Base-by-base conservation (phyloP, 106 monocot genomes). In the Platanthera guangdongensis region DNA sequence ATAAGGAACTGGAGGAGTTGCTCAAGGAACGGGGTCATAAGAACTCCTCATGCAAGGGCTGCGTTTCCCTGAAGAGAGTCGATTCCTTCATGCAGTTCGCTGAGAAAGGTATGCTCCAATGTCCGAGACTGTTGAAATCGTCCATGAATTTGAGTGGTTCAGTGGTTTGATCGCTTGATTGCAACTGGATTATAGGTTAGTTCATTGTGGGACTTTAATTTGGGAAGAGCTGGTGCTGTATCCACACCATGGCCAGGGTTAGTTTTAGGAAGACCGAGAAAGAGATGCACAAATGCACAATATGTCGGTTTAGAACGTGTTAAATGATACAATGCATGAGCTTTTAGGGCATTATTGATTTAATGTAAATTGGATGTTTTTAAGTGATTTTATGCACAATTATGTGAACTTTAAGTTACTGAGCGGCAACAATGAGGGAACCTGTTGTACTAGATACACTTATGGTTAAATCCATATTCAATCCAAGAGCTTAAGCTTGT, bases 1-100 rank as follows among this genome's bases (percentile, higher is more conserved):
- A 93, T 57, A 96, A 89, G 86, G 93, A 96, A 75, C 86, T 96
- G 16, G 93, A 96, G 72, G 96, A 96, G 82, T 69, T 96, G 79
- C 79, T 96, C 13, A 93, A 88, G 87, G 91, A 87, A 81, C 88
- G 96, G 74, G 72, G 51, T 8, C 86, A 52, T 69, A 96, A 91
- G 83, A 84, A 82, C 54, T 68, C 75, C 5, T 76, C 78, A 50
- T 70, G 72, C 72, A 72, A 72, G 72, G 72, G 51, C 21, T 72
- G 72, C 46, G 72, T 51, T 72, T 25, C 76, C 1, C 48, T 82
- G 22, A 73, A 87, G 59, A 95, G 90, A 73, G 86, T 91, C 50
- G 91, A 91, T 51, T 81, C 96, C 51, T 96, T 87, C 78, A 71
- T 96, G 78, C 96, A 91, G 67, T 96, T 91, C 78, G 55, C 85